These are phyloP conservation scores for Rhodotorula taiwanensis DNA, from an alignment of 768 basidiomycete genomes.

Conservation along the genomic window DNA sequence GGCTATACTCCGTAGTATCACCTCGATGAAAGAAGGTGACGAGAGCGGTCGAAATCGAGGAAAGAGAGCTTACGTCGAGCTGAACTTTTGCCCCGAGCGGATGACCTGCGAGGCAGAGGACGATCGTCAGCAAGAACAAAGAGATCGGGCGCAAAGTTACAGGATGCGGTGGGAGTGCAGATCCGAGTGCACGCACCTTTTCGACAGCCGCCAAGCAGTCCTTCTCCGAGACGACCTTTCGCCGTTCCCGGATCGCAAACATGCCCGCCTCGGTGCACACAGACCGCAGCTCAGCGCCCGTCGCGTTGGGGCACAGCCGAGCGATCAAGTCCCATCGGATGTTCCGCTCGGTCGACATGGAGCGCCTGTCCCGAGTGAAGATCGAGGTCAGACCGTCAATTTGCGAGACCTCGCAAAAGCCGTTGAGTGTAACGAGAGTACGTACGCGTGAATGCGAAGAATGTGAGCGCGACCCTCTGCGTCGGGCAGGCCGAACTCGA, in stretches of 20 bases:
- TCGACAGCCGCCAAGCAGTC: slow-evolving; percentile 98
- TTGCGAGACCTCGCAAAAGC: background rate
- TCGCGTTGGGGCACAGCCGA: slow-evolving; percentile 92
- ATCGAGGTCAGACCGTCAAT: background rate
- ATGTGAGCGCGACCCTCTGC: slow-evolving; percentile 95
- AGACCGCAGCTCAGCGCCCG: slow-evolving; percentile 93
- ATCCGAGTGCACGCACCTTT: slow-evolving; percentile 57
- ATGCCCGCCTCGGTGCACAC: slow-evolving; percentile 99
- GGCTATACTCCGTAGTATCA: no score
- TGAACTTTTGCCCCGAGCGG: slow-evolving; percentile 95
- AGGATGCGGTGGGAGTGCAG: no score
- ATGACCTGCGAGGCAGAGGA: slow-evolving; percentile 52
- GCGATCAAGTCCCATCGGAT: slow-evolving; percentile 98
- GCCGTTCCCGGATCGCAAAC: slow-evolving; percentile 94
- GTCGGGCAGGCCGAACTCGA: slow-evolving; percentile 92
- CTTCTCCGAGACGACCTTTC: slow-evolving; percentile 94
- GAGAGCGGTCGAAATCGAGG: no score
- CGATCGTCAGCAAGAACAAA: no score
- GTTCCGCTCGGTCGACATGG: slow-evolving; percentile 90
- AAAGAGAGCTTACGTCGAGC: slow-evolving; percentile 57
- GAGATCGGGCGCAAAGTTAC: no score
- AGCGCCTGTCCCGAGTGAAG: slow-evolving; percentile 50
- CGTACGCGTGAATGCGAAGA: slow-evolving; percentile 79
- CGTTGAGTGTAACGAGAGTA: background rate
- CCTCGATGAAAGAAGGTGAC: no score